phyloP scores from a whole-genome alignment of 2,329 filamentous ascomycete genomes.

The Fusarium verrucosum region DNA sequence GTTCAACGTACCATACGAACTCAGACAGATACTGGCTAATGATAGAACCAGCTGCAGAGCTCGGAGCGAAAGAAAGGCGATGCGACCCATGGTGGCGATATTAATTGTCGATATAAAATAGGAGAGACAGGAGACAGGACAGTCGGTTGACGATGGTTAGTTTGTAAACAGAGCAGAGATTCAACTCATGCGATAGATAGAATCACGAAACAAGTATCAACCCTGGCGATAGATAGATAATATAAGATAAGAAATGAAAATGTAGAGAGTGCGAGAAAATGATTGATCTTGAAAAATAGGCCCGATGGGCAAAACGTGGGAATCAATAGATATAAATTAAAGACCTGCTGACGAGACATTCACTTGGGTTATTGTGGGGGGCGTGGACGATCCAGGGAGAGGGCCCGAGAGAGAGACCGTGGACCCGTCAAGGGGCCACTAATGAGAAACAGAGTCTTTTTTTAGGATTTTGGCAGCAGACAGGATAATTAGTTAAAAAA shows the following conservation, averaged over 20 bases:
- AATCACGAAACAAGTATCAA: background rate
- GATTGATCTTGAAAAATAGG: conserved; percentile 16
- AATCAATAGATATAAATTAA: conserved; percentile 42
- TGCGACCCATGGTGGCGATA: conserved; percentile 31
- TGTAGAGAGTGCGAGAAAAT: background rate
- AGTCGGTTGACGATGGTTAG: background rate
- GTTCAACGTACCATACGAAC: conserved; percentile 35
- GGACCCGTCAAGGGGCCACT: conserved; percentile 34
- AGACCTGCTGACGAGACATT: conserved; percentile 37
- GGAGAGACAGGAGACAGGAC: background rate
- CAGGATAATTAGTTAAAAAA: background rate
- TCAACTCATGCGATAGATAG: background rate
- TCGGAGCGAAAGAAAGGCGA: conserved; percentile 33
- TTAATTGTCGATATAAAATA: background rate
- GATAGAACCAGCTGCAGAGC: conserved; percentile 39
- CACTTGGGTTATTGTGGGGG: conserved; percentile 39
- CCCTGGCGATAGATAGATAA: background rate
- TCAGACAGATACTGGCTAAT: conserved; percentile 40
- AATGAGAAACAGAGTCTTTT: conserved; percentile 30
- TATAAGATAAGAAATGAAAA: conserved; percentile 8
- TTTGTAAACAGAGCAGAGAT: background rate
- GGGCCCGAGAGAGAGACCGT: conserved; percentile 38
- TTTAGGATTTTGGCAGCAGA: conserved; percentile 19
- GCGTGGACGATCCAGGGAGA: conserved; percentile 39
- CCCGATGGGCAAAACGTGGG: conserved; percentile 34